Conservation (phyloP, 331 rosid species). For the Arachis monticola region DNA sequence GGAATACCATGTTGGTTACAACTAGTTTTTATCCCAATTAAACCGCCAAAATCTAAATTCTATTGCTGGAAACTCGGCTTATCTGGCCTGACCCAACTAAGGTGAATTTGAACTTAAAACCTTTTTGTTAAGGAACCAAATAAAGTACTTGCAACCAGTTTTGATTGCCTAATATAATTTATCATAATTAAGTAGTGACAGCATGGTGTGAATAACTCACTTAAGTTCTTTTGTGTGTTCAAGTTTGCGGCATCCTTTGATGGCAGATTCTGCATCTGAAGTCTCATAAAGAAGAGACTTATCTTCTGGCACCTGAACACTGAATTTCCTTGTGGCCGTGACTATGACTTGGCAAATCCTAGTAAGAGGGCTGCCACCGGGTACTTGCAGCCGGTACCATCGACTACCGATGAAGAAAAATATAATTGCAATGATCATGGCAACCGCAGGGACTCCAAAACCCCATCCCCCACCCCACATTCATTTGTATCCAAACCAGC, state of each 20-base stretch:
- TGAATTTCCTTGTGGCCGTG: conserved; percentile 42
- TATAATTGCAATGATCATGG: conserved; percentile 53
- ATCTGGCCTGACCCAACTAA: too few relatives aligned
- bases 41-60: too few relatives aligned
- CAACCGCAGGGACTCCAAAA: conserved; percentile 56
- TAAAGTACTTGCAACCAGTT: background rate
- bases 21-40: too few relatives aligned
- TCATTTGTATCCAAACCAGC: conserved; percentile 60
- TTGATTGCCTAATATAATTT: background rate
- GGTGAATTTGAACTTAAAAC: too few relatives aligned
- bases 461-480: conserved; percentile 66
- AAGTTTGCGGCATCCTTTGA: conserved; percentile 62
- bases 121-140: too few relatives aligned
- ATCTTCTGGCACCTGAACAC: conserved; percentile 45
- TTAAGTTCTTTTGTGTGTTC: conserved; percentile 57
- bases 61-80: too few relatives aligned
- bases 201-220: conserved; percentile 45
- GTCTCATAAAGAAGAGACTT: conserved; percentile 54
- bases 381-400: conserved; percentile 52
- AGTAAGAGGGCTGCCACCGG: conserved; percentile 58
- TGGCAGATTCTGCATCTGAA: conserved; percentile 39
- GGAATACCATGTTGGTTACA: too few relatives aligned
- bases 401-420: conserved; percentile 52
- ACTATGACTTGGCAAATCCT: conserved; percentile 61
- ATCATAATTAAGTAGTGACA: background rate